phyloP scores from a whole-genome alignment of 352 stramenopile species.

The Pythium phragmitis region DNA sequence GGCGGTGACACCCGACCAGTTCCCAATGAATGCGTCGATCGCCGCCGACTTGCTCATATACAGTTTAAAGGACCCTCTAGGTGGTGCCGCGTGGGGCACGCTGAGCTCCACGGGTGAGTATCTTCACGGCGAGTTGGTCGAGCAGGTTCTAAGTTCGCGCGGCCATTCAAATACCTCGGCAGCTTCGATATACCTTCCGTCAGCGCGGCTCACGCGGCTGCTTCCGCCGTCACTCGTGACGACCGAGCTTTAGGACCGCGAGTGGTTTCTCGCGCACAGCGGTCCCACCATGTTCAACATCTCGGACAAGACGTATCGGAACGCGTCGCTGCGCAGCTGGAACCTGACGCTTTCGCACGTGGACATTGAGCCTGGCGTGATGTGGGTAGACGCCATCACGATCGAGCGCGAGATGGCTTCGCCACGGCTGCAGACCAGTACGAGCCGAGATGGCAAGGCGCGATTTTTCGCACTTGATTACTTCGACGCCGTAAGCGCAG shows the following conservation, averaged over 20 bases:
- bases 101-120: too few relatives aligned
- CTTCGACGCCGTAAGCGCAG: not conserved
- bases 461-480: not conserved
- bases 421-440: not conserved
- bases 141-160: not conserved
- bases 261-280: not conserved
- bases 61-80: too few relatives aligned
- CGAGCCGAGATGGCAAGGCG: not conserved
- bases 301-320: not conserved
- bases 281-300: not conserved
- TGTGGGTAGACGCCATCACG: slow-evolving; percentile 3
- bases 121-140: not conserved
- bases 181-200: not conserved
- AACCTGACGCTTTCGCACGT: not conserved
- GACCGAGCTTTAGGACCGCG: not conserved
- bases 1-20: not conserved
- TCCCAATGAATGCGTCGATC: not conserved
- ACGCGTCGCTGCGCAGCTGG: slow-evolving; percentile 3
- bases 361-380: not conserved
- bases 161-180: too few relatives aligned
- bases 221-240: not conserved
- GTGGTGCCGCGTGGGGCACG: too few relatives aligned
- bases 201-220: slow-evolving; percentile 1
- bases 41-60: not conserved
- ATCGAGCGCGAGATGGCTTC: slow-evolving; percentile 5